phyloP scores from a whole-genome alignment of 768 basidiomycete species.

The Amylocystis lapponica region DNA sequence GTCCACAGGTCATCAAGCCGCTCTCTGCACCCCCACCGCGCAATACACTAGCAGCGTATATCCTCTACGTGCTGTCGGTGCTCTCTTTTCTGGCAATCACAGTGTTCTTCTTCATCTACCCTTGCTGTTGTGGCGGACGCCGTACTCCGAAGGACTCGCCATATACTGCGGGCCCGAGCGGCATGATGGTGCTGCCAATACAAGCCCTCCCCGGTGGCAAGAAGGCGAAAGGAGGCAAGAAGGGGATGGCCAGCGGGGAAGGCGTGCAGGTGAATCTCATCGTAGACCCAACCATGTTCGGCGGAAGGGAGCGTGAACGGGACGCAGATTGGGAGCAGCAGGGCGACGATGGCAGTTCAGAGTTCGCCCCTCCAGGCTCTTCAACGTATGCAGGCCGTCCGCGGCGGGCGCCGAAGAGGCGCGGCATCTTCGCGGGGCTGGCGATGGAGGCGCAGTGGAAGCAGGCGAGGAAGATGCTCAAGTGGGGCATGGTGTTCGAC shows the following conservation, averaged over 20 bases:
- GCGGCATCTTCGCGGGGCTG: conserved; percentile 52
- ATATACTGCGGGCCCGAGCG: conserved; percentile 22
- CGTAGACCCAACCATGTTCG: conserved; percentile 60
- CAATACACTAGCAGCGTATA: conserved; percentile 45
- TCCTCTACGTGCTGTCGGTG: conserved; percentile 53
- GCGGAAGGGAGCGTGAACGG: conserved; percentile 11
- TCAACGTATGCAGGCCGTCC: conserved; percentile 19
- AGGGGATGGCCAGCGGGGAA: conserved; percentile 26
- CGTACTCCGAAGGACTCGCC: conserved; percentile 17
- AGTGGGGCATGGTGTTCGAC: conserved; percentile 49
- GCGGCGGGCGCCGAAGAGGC: conserved; percentile 33
- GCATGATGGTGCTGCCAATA: conserved; percentile 62
- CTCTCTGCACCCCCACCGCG: conserved; percentile 47
- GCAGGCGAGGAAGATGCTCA: conserved; percentile 44
- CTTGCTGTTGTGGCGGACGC: conserved; percentile 45
- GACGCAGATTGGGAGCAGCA: conserved; percentile 31
- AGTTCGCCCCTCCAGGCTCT: conserved; percentile 27
- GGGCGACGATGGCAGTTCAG: conserved; percentile 34
- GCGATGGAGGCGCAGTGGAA: conserved; percentile 64
- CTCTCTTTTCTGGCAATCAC: conserved; percentile 45
- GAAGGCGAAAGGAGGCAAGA: conserved; percentile 37
- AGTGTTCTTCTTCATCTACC: conserved; percentile 53
- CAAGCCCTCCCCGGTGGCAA: conserved; percentile 43
- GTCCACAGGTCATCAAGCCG: conserved; percentile 48
- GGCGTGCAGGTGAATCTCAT: conserved; percentile 72